phyloP scores from a whole-genome alignment of 1,284 basidiomycete genomes.

The Cystobasidiaceae sp. region DNA sequence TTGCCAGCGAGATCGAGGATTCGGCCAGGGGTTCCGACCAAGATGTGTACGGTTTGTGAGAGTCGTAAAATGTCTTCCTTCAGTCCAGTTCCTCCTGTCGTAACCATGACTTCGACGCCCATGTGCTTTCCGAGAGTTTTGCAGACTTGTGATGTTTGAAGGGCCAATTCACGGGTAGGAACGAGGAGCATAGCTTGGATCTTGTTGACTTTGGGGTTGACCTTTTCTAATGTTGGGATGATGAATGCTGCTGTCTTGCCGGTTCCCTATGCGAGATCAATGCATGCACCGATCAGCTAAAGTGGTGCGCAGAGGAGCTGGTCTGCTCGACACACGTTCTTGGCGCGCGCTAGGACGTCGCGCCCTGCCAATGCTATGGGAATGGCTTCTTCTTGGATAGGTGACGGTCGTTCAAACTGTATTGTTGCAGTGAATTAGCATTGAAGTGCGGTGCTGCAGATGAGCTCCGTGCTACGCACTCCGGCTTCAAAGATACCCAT shows the following conservation, averaged over 20 bases:
- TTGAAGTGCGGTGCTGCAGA: not conserved
- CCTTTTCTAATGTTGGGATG: constrained; percentile 89
- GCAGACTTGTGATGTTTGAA: constrained; percentile 96
- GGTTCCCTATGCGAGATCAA: constrained; percentile 30
- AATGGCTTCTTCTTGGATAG: constrained; percentile 91
- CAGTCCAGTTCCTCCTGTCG: constrained; percentile 94
- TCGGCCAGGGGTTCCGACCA: constrained; percentile 94
- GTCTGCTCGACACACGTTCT: constrained; percentile 45
- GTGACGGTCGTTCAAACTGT: constrained; percentile 84
- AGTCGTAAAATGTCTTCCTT: constrained; percentile 96
- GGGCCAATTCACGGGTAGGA: constrained; percentile 87
- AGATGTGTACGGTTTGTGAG: constrained; percentile 84
- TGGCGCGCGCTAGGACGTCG: constrained; percentile 62
- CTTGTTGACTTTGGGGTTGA: constrained; percentile 78
- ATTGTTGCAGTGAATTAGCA: not conserved
- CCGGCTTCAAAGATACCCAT: constrained; percentile 96
- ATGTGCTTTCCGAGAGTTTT: constrained; percentile 96
- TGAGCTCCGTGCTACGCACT: constrained; percentile 14
- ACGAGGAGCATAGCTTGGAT: constrained; percentile 93
- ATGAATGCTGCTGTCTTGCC: constrained; percentile 94
- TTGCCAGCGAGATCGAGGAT: constrained; percentile 94
- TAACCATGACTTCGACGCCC: constrained; percentile 96
- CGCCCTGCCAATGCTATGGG: constrained; percentile 50
- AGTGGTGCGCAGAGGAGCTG: not conserved
- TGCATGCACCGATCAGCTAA: constrained; percentile 42